Conservation (phyloP, 2,329 filamentous ascomycete genomes). For the Apiospora phragmitis region DNA sequence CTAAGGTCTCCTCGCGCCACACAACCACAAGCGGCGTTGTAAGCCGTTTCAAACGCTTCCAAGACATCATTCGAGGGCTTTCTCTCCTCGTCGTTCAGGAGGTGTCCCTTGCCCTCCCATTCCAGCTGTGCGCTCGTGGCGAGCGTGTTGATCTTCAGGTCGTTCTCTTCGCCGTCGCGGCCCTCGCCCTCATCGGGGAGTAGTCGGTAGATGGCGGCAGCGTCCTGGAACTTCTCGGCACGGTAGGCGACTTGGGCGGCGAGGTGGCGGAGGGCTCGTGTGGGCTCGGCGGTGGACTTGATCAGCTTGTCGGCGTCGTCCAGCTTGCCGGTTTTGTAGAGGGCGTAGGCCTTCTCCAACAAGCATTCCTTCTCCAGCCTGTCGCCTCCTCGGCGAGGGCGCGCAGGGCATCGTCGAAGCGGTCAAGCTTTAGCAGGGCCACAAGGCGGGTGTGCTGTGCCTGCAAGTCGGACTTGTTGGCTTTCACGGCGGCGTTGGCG, state of each 20-base stretch:
- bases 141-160: conserved; percentile 74
- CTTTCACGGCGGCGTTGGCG: conserved; percentile 61
- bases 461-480: conserved; percentile 54
- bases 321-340: conserved; percentile 76
- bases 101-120: conserved; percentile 61
- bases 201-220: conserved; percentile 62
- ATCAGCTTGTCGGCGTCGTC: conserved; percentile 58
- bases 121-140: conserved; percentile 72
- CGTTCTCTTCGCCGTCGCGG: conserved; percentile 65
- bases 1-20: conserved; percentile 69
- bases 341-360: conserved; percentile 77
- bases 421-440: conserved; percentile 78
- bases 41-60: conserved; percentile 79
- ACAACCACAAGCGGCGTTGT: conserved; percentile 74
- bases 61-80: conserved; percentile 60
- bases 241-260: conserved; percentile 73
- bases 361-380: conserved; percentile 60
- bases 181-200: conserved; percentile 46
- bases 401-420: conserved; percentile 74
- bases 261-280: conserved; percentile 49
- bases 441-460: conserved; percentile 72
- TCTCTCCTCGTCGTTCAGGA: conserved; percentile 53
- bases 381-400: conserved; percentile 63
- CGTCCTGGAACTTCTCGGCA: conserved; percentile 70
- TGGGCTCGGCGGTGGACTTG: conserved; percentile 28